Evolutionary conservation across 805 yeast genomes (phyloP), one percentile per base, ranked within the genome.

Genomic region (Wickerhamiella occidentalis): DNA sequence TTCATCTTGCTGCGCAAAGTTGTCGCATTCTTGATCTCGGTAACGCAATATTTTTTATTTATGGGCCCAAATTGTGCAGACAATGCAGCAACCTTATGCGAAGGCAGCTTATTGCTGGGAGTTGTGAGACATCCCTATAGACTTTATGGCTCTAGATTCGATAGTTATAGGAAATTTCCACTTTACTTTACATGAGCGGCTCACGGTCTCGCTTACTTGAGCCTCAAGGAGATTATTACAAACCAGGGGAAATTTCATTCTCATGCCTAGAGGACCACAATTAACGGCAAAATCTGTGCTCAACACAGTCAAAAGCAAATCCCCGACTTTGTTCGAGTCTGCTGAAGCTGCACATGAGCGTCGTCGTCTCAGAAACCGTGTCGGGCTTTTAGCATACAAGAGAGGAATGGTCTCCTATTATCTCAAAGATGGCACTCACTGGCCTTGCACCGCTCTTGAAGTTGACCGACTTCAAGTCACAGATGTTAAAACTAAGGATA

Each of bases 351-450:
- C 85, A 29, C 80, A 85, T 60, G 67, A 71, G 47, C 76, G 96
- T 64, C 82, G 80, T 62, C 74, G 79, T 64, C 70, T 90, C 30
- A 78, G 86, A 25, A 64, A 67, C 40, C 78, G 98, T 66, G 80
- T 95, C 6, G 98, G 98, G 11, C 69, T 85, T 18, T 67, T 90
- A 25, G 94, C 94, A 1, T 69, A 78, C 55, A 92, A 92, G 63
- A 72, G 82, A 51, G 97, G 96, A 15, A 90, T 90, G 96, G 79
- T 87, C 46, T 78, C 92, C 13, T 84, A 78, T 75, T 90, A 75
- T 54, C 74, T 75, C 25, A 66, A 67, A 33, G 72, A 72, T 12
- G 97, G 96, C 23, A 71, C 70, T 48, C 79, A 79, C 54, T 65
- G 73, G 49, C 88, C 94, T 2, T 92, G 94, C 45, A 92, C 98